Conservation (phyloP, 2,329 filamentous ascomycete genomes). For the Exserohilum rostratum region DNA sequence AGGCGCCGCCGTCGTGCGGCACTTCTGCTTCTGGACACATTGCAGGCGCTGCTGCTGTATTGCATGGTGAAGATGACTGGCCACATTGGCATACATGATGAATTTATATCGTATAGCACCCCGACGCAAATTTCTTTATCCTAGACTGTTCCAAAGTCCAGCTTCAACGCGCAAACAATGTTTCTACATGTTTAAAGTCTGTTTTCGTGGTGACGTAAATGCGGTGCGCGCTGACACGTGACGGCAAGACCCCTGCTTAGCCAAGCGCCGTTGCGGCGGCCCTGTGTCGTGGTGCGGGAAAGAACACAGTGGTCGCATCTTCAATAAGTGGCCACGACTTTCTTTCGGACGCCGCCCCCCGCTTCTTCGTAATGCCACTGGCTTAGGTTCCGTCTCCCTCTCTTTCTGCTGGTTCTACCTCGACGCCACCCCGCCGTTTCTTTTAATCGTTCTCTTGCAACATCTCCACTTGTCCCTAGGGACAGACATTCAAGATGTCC, state of each 20-base stretch:
- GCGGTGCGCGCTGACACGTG: constrained; percentile 9
- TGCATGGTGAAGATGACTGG: not conserved
- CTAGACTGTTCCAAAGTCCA: not conserved
- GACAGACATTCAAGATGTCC: constrained; percentile 42
- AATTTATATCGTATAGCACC: not conserved
- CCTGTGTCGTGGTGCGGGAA: constrained; percentile 27
- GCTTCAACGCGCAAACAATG: not conserved
- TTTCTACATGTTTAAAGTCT: not conserved
- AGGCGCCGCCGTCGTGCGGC: too few species aligned
- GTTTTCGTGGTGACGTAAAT: constrained; percentile 18
- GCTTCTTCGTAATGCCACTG: constrained; percentile 27
- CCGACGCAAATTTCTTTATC: not conserved
- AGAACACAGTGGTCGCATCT: constrained; percentile 39
- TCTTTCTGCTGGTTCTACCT: constrained; percentile 22
- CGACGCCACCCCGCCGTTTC: constrained; percentile 20
- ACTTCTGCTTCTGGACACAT: not conserved
- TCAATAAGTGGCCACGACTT: constrained; percentile 32
- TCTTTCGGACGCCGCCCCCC: constrained; percentile 32
- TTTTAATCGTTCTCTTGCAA: constrained; percentile 25
- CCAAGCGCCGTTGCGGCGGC: constrained; percentile 28
- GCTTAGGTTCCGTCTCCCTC: constrained; percentile 19
- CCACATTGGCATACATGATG: not conserved
- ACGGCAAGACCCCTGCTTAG: constrained; percentile 16
- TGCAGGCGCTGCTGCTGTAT: not conserved
- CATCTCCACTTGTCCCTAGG: constrained; percentile 20